These are phyloP conservation scores for Mucor velutinosus DNA, from an alignment of 371 early-diverging fungal genomes.

Conservation along the genomic window DNA sequence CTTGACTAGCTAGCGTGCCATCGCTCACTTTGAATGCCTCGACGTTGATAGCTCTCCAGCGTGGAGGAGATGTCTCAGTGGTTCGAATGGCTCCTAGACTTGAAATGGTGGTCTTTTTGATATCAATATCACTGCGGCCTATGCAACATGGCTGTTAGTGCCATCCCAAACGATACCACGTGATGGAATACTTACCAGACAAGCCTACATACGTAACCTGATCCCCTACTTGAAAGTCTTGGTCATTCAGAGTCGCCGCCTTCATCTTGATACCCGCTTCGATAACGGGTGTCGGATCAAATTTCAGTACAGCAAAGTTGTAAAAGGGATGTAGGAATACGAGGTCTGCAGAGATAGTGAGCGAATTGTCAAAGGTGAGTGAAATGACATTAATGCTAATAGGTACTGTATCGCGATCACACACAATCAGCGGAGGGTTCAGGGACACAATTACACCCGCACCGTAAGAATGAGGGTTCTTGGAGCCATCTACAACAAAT, in stretches of 20 bases:
- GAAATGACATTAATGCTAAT: conserved; percentile 73
- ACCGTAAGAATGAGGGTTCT: conserved; percentile 64
- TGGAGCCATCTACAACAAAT: conserved; percentile 70
- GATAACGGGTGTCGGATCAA: conserved; percentile 66
- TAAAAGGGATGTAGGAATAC: conserved; percentile 81
- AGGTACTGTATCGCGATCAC: conserved; percentile 83
- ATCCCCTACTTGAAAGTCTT: conserved; percentile 62
- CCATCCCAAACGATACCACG: no score
- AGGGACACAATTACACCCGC: conserved; percentile 81
- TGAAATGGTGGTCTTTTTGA: conserved; percentile 58
- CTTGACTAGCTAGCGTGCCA: conserved; percentile 47
- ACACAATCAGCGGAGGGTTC: conserved; percentile 71
- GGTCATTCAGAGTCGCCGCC: conserved; percentile 48
- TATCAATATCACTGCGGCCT: conserved; percentile 50
- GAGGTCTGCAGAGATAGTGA: conserved; percentile 73
- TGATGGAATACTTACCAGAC: conserved; percentile 10
- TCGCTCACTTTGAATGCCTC: conserved; percentile 81
- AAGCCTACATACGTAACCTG: conserved; percentile 64
- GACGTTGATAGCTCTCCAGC: conserved; percentile 75
- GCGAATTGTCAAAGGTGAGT: conserved; percentile 77
- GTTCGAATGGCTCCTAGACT: conserved; percentile 62
- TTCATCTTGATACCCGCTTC: conserved; percentile 59
- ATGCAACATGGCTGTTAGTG: background rate
- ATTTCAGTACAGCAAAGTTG: conserved; percentile 80
- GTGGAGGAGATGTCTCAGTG: conserved; percentile 58